These are phyloP conservation scores for Incumbomyces delicatus DNA, from an alignment of 2,329 filamentous ascomycete species.

Conservation along the genomic window DNA sequence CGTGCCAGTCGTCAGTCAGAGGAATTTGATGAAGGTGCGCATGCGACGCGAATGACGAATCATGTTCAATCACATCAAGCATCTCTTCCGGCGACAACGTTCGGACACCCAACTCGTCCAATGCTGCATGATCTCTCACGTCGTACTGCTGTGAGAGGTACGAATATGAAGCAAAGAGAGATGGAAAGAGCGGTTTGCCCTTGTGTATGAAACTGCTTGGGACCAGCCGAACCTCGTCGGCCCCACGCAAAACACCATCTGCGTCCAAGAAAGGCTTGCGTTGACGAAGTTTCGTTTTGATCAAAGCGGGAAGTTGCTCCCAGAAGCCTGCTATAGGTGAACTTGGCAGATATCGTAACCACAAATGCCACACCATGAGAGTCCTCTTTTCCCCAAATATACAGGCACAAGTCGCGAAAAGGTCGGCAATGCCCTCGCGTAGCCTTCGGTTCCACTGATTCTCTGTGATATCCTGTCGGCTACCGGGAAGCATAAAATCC, in stretches of 20 bases:
- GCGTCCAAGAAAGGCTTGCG: slow-evolving; percentile 2
- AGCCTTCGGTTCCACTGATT: slow-evolving; percentile 11
- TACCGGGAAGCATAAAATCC: slow-evolving; percentile 12
- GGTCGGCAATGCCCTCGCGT: slow-evolving; percentile 5
- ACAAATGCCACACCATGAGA: slow-evolving; percentile 2
- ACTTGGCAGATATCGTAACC: slow-evolving; percentile 10
- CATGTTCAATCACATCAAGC: slow-evolving; percentile 7
- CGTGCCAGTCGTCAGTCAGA: slow-evolving; percentile 10
- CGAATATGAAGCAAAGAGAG: slow-evolving; percentile 5
- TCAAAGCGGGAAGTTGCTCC: slow-evolving; percentile 4
- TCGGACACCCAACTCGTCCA: slow-evolving; percentile 8
- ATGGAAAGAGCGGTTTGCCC: slow-evolving; percentile 6
- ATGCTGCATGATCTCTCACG: background rate
- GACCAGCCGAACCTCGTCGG: slow-evolving; percentile 2
- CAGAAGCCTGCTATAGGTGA: slow-evolving; percentile 8
- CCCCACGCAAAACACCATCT: background rate
- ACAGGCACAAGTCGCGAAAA: slow-evolving; percentile 6
- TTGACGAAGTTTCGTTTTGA: background rate
- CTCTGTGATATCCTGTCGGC: slow-evolving; percentile 8
- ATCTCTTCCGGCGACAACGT: slow-evolving; percentile 4
- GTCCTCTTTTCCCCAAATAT: slow-evolving; percentile 1
- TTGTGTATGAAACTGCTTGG: slow-evolving; percentile 10
- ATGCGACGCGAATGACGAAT: background rate
- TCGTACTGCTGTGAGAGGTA: slow-evolving; percentile 10
- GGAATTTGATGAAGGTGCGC: slow-evolving; percentile 4